Evolutionary conservation across 495 filamentous ascomycete genomes (phyloP), one percentile per base, ranked within the genome.

Genomic region (Oidiodendron maius): DNA sequence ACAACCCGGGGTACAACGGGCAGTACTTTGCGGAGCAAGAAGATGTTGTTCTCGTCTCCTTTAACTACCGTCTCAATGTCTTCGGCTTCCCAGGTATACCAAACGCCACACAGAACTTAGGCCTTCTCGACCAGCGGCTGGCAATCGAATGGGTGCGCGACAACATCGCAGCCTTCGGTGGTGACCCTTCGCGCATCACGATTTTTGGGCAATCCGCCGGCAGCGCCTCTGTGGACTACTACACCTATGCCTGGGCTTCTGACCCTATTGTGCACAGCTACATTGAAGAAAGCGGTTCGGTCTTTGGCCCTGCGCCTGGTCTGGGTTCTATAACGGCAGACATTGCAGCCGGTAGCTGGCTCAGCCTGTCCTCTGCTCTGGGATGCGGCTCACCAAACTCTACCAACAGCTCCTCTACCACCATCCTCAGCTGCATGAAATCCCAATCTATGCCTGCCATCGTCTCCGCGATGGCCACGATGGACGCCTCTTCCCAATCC

Each of bases 121-220:
- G 46, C 18, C 37, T 55, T 22, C 16, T 55, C 5, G 41, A 51
- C 32, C 55, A 87, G 61, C 32, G 72, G 17, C 58, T 80, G 16
- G 77, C 75, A 1, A 59, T 84, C 26, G 70, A 79, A 35, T 83
- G 81, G 81, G 60, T 83, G 1, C 63, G 73, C 24, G 74, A 78
- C 32, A 76, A 80, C 34, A 81, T 82, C 40, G 67, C 52, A 0
- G 61, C 63, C 3, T 81, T 81, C 52, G 69, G 74, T 2, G 74
- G 78, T 1, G 62, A 68, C 36, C 61, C 62, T 4, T 45, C 52
- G 12, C 44, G 52, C 46, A 52, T 57, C 39, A 57, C 64, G 10
- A 46, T 75, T 23, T 76, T 71, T 66, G 74, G 72, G 5, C 72
- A 74, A 44, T 74, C 70, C 21, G 73, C 77, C 13, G 76, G 77